These are phyloP conservation scores for Draba incana DNA, from an alignment of 345 rosid species.

Conservation along the genomic window DNA sequence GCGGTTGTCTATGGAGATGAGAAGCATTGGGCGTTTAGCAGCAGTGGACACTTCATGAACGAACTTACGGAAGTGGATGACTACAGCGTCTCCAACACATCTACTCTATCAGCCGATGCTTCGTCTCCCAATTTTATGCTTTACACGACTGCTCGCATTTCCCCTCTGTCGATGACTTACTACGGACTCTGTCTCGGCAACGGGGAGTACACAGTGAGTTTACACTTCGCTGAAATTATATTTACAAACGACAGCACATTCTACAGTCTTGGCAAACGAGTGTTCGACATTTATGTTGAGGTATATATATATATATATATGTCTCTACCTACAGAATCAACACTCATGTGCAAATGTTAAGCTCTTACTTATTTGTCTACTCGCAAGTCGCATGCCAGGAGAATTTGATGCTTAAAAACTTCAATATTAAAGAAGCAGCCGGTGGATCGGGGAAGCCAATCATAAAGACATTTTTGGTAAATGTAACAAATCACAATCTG, in stretches of 20 bases:
- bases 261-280: conserved; percentile 56
- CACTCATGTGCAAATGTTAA: neutral
- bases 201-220: conserved; percentile 65
- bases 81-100: conserved; percentile 51
- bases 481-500: conserved; percentile 43
- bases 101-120: conserved; percentile 43
- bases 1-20: conserved; percentile 43
- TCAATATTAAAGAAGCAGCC: conserved; percentile 57
- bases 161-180: conserved; percentile 70
- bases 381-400: conserved; percentile 37
- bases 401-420: conserved; percentile 51
- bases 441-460: conserved; percentile 54
- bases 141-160: conserved; percentile 58
- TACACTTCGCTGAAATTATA: conserved; percentile 74
- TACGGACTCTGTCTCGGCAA: conserved; percentile 65
- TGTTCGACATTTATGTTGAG: conserved; percentile 75
- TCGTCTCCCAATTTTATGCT: conserved; percentile 43
- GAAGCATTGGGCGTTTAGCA: conserved; percentile 70
- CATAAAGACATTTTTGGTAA: conserved; percentile 34
- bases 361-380: neutral
- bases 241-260: conserved; percentile 51
- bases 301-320: conserved; percentile 27
- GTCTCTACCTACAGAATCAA: neutral
- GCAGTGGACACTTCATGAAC: conserved; percentile 73
- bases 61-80: conserved; percentile 50